Conservation (phyloP, 345 rosid species). For the Carallia brachiata region DNA sequence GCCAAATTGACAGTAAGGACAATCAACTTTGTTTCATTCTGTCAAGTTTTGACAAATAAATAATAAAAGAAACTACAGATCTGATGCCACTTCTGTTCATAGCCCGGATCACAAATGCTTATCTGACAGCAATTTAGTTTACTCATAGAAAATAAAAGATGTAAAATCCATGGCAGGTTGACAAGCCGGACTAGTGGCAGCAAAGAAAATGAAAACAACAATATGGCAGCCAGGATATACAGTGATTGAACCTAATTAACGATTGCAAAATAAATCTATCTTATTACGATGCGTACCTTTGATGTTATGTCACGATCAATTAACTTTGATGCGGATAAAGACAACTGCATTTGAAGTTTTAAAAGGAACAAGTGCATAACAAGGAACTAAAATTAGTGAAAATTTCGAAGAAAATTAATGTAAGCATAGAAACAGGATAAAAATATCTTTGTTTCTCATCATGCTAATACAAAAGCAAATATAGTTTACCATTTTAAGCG, state of each 20-base stretch:
- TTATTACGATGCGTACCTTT: conserved; percentile 44
- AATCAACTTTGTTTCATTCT: background rate
- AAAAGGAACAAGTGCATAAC: background rate
- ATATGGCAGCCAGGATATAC: background rate
- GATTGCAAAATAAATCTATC: background rate
- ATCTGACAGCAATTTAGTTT: too few species aligned
- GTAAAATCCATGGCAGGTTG: too few species aligned
- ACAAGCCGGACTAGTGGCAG: too few species aligned
- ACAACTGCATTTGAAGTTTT: conserved; percentile 46
- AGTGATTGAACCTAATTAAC: background rate
- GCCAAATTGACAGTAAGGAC: background rate
- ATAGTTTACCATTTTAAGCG: too few species aligned
- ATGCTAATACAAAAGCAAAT: too few species aligned
- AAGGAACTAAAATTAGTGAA: background rate
- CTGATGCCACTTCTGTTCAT: background rate
- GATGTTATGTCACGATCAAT: conserved; percentile 70
- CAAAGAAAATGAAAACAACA: background rate
- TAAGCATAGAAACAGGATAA: too few species aligned
- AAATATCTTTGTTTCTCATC: too few species aligned
- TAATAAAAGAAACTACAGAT: background rate
- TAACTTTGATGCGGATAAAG: conserved; percentile 68
- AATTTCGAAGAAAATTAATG: too few species aligned
- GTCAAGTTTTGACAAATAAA: background rate
- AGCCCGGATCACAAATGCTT: too few species aligned
- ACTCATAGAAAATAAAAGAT: too few species aligned